phyloP scores from a whole-genome alignment of 2,329 filamentous ascomycete genomes.

The Dactylellina leptospora region DNA sequence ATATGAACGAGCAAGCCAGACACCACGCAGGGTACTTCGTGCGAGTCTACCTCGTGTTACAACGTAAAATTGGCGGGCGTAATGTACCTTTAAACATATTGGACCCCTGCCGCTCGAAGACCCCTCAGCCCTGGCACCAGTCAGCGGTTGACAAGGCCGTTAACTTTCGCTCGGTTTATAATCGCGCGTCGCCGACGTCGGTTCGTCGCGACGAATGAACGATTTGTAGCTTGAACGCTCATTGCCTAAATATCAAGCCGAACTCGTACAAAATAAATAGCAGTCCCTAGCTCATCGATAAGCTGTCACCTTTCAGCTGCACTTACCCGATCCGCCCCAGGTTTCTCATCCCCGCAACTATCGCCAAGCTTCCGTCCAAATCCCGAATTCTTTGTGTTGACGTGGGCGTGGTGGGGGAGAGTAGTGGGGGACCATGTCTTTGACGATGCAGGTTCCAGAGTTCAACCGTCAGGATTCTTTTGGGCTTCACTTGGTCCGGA shows the following conservation, averaged over 20 bases:
- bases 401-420: slow-evolving; percentile 35
- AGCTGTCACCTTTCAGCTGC: too few relatives aligned
- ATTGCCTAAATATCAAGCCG: not conserved
- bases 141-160: slow-evolving; percentile 49
- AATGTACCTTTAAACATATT: too few relatives aligned
- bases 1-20: too few relatives aligned
- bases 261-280: not conserved
- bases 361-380: slow-evolving; percentile 5
- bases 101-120: slow-evolving; percentile 1
- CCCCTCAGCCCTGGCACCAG: slow-evolving; percentile 30
- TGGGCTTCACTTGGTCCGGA: slow-evolving; percentile 45
- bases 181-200: slow-evolving; percentile 47
- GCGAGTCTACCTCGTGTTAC: too few relatives aligned
- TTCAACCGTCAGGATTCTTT: slow-evolving; percentile 51
- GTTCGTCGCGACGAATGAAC: slow-evolving; percentile 35
- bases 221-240: slow-evolving; percentile 4
- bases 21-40: too few relatives aligned
- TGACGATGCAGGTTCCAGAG: slow-evolving; percentile 44
- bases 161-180: slow-evolving; percentile 48
- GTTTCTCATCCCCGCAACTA: slow-evolving; percentile 12
- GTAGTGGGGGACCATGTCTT: slow-evolving; percentile 16
- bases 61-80: too few relatives aligned
- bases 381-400: slow-evolving; percentile 46
- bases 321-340: not conserved
- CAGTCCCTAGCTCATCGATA: too few relatives aligned